phyloP scores from a whole-genome alignment of 257 asterid genomes.

The Rauvolfia tetraphylla region DNA sequence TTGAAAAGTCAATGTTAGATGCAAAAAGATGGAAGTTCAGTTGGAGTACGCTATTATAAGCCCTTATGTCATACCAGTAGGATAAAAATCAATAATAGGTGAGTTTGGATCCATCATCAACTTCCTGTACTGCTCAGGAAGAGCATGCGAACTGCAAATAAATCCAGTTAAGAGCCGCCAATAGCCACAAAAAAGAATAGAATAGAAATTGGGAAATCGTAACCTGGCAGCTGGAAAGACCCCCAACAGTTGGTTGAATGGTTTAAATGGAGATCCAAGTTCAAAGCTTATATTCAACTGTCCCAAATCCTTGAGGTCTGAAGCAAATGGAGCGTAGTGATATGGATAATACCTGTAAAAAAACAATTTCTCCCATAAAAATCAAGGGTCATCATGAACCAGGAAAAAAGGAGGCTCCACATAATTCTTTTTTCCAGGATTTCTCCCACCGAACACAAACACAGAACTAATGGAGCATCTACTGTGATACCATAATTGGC shows the following conservation, averaged over 20 bases:
- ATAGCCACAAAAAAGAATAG: conserved; percentile 3
- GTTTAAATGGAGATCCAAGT: conserved; percentile 91
- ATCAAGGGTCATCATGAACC: not conserved
- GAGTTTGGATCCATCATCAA: conserved; percentile 94
- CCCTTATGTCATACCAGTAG: conserved; percentile 51
- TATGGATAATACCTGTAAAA: conserved; percentile 89
- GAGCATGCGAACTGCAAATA: conserved; percentile 84
- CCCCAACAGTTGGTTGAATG: conserved; percentile 90
- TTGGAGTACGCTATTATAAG: not conserved
- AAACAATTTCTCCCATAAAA: conserved; percentile 20
- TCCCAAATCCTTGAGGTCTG: conserved; percentile 83
- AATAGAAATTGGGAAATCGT: conserved; percentile 10
- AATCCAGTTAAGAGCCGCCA: conserved; percentile 33
- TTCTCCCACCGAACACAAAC: not conserved
- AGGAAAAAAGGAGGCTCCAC: not conserved
- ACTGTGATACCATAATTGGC: not conserved
- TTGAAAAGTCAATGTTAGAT: conserved; percentile 16
- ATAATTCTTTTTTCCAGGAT: not conserved
- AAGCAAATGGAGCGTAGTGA: conserved; percentile 98
- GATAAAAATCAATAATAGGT: conserved; percentile 88
- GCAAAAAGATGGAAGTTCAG: conserved; percentile 9
- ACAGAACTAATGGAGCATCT: not conserved
- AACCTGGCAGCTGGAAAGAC: conserved; percentile 99
- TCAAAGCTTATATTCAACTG: conserved; percentile 63
- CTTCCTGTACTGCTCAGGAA: conserved; percentile 77